These are phyloP conservation scores for Gossypium bickii DNA, from an alignment of 345 rosid genomes.

Conservation along the genomic window DNA sequence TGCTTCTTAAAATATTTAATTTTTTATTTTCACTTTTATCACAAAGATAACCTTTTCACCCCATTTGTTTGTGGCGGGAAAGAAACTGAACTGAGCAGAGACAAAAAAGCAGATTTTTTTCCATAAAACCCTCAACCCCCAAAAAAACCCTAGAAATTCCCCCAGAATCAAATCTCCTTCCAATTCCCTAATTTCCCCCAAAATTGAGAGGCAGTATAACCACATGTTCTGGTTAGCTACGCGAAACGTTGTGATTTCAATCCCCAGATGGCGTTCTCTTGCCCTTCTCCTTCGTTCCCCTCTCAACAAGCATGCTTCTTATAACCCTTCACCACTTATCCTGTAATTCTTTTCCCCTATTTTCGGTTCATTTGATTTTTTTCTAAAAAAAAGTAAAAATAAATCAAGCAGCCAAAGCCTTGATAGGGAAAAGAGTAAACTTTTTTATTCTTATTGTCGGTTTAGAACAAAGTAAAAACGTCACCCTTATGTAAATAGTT, in stretches of 20 bases:
- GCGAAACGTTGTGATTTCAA: slow-evolving; percentile 55
- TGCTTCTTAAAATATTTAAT: too few relatives aligned
- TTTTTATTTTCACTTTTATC: too few relatives aligned
- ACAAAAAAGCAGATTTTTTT: neutral
- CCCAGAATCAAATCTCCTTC: neutral
- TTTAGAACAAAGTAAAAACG: neutral
- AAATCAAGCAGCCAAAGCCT: neutral
- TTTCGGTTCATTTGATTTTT: neutral
- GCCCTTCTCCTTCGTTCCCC: slow-evolving; percentile 47
- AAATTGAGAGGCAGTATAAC: neutral
- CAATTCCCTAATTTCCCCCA: neutral
- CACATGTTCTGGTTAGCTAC: slow-evolving; percentile 71
- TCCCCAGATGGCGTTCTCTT: slow-evolving; percentile 61
- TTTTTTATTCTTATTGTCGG: neutral
- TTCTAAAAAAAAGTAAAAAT: neutral
- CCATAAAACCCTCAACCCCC: neutral
- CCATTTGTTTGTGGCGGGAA: slow-evolving; percentile 14
- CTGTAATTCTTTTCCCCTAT: slow-evolving; percentile 31
- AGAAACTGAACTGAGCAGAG: neutral
- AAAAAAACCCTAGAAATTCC: slow-evolving; percentile 7
- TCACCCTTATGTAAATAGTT: neutral
- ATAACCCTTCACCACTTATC: slow-evolving; percentile 34
- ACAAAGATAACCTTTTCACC: too few relatives aligned
- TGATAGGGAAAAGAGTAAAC: neutral
- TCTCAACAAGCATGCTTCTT: slow-evolving; percentile 31